A percentile compares a stretch with the other conserved stretches of the same genome.
phyloP scores from a whole-genome alignment of 2,329 filamentous ascomycete species.

The Penicillium sp. region DNA sequence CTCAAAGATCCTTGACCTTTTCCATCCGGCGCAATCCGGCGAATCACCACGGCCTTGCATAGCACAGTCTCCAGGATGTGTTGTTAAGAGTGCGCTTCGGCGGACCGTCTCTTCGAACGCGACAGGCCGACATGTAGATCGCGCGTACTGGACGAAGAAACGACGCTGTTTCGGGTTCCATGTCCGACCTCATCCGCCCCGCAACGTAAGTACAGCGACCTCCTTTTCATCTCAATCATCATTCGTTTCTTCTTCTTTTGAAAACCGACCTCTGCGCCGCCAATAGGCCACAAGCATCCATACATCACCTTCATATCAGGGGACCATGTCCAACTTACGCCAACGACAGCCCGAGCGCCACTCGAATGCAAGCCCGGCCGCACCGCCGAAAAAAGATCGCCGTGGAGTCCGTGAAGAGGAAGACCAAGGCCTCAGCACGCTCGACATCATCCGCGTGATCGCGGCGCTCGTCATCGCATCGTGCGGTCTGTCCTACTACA shows the following conservation, averaged over 20 bases:
- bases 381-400: slow-evolving; percentile 6
- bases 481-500: slow-evolving; percentile 67
- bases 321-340: slow-evolving; percentile 27
- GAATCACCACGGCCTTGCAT: no score
- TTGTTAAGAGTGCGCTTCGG: no score
- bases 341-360: slow-evolving; percentile 21
- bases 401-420: slow-evolving; percentile 16
- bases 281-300: background rate
- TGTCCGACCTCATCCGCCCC: slow-evolving; percentile 1
- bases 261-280: no score
- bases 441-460: slow-evolving; percentile 66
- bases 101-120: no score
- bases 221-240: no score
- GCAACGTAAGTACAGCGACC: background rate
- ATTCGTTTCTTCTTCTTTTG: no score
- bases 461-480: slow-evolving; percentile 61
- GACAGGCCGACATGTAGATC: background rate
- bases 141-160: background rate
- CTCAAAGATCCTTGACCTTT: no score
- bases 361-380: slow-evolving; percentile 6
- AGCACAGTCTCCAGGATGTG: no score
- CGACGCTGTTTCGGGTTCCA: background rate
- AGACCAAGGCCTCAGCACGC: slow-evolving; percentile 34
- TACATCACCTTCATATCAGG: background rate
- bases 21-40: no score